Evolutionary conservation across 2,329 filamentous ascomycete species (phyloP), one percentile per base, ranked within the genome.

Genomic region (Hymenoscyphus fructigenus): DNA sequence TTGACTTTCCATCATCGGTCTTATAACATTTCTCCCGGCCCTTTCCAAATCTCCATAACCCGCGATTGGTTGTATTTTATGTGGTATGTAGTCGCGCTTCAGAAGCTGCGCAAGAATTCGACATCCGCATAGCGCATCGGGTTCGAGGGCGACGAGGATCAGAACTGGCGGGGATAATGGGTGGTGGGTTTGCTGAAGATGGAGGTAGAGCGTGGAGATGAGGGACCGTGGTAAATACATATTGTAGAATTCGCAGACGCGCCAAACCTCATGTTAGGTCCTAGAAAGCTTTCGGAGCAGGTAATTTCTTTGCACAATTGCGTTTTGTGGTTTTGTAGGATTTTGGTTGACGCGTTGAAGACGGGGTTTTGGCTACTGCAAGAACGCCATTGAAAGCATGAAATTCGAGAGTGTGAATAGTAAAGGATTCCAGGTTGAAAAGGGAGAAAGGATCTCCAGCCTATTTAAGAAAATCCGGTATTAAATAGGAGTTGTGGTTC

Each of bases 151-250:
- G 69, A 93, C 93, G 64, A 99, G 90, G 68, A 99, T 87, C 29
- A 98, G 85, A 62, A 98, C 92, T 0, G 93, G 93, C 47, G 94
- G 91, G 20, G 93, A 95, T 60, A 94, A 87, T n/a, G 93, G 90
- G 76, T 97, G 92, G 70, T 93, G 90, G 56, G 91, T 91, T 77
- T 86, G 87, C 77, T 96, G 88, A 64, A 99, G 90, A 78, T 97
- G 91, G 66, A 86, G 85, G 82, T 99, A 99, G 73, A 98, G 88
- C 73, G 94, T 93, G 59, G 93, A 91, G 76, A 98, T 91, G 69
- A 97, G 85, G 69, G 87, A 85, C 70, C 95, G 91, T 75, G 94
- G 95, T 69, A 99, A 90, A 88, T 97, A 96, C 95, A 99, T 99
- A 77, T 36, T 69, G 66, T 64, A 55, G 29, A 59, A 55, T 29